phyloP scores from a whole-genome alignment of 2,329 filamentous ascomycete genomes.

The Xylaria hypoxylon region DNA sequence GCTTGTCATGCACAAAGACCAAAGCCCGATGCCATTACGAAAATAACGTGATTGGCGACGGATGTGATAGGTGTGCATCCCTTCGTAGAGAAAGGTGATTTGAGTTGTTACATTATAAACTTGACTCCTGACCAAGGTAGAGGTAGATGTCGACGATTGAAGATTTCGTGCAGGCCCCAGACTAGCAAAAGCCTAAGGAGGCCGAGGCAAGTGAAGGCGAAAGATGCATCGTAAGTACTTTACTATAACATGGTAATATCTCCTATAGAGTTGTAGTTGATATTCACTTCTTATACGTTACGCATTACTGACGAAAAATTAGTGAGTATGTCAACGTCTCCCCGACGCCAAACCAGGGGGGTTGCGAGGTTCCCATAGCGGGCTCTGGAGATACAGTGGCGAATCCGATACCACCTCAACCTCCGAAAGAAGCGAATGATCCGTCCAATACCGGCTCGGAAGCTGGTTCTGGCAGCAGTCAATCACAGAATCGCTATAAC shows the following conservation, averaged over 20 bases:
- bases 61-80: slow-evolving; percentile 45
- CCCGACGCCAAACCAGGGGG: neutral
- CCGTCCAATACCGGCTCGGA: neutral
- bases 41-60: slow-evolving; percentile 40
- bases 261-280: neutral
- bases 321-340: slow-evolving; percentile 13
- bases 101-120: neutral
- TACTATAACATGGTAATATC: neutral
- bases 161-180: slow-evolving; percentile 45
- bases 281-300: neutral
- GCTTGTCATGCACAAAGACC: slow-evolving; percentile 48
- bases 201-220: slow-evolving; percentile 48
- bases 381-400: neutral
- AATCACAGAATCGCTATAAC: neutral
- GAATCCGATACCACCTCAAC: neutral
- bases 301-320: neutral
- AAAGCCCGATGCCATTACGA: slow-evolving; percentile 49
- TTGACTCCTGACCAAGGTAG: slow-evolving; percentile 11
- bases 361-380: neutral
- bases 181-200: slow-evolving; percentile 48
- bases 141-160: slow-evolving; percentile 45
- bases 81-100: neutral
- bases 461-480: neutral
- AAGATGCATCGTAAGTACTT: slow-evolving; percentile 38
- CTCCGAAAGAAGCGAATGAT: neutral